Evolutionary conservation across 768 basidiomycete species (phyloP).

Genomic region (Lepiota brunneoincarnata): DNA sequence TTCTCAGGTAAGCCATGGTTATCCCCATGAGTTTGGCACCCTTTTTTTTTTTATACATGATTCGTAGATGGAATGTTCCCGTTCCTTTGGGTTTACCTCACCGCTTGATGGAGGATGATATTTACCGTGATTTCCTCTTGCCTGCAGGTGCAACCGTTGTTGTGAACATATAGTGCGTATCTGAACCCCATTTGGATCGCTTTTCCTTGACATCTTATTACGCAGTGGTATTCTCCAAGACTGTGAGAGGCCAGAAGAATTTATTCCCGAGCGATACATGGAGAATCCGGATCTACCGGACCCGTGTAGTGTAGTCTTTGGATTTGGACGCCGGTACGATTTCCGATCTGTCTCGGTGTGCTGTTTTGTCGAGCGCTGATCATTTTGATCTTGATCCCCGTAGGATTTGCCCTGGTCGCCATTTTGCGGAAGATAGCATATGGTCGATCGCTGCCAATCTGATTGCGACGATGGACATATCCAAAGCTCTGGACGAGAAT

Average conservation of each 20-base stretch:
- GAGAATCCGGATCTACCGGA: conserved; percentile 36
- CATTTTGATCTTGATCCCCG: conserved; percentile 1
- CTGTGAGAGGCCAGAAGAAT: conserved; percentile 43
- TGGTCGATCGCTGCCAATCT: conserved; percentile 46
- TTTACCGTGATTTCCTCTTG: conserved; percentile 44
- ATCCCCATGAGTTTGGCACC: not conserved
- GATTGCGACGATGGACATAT: conserved; percentile 43
- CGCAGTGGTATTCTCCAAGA: conserved; percentile 40
- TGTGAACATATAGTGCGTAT: conserved; percentile 41
- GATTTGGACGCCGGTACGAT: conserved; percentile 53
- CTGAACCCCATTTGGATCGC: conserved; percentile 3
- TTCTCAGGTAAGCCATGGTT: conserved; percentile 34
- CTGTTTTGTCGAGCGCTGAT: not conserved
- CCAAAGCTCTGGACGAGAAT: conserved; percentile 35
- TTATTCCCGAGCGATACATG: conserved; percentile 50
- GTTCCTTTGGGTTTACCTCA: conserved; percentile 52
- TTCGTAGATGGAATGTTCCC: conserved; percentile 43
- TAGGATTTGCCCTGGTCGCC: conserved; percentile 54
- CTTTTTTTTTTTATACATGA: conserved; percentile 1
- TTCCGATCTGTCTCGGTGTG: not conserved
- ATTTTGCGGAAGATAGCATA: conserved; percentile 46
- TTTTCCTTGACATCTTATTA: not conserved
- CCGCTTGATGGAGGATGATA: conserved; percentile 49
- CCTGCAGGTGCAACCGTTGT: conserved; percentile 42
- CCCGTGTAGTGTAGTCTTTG: conserved; percentile 50